Evolutionary conservation across 2,329 filamentous ascomycete species (phyloP), one percentile per base, ranked within the genome.

Genomic region (Penicillium sp.): DNA sequence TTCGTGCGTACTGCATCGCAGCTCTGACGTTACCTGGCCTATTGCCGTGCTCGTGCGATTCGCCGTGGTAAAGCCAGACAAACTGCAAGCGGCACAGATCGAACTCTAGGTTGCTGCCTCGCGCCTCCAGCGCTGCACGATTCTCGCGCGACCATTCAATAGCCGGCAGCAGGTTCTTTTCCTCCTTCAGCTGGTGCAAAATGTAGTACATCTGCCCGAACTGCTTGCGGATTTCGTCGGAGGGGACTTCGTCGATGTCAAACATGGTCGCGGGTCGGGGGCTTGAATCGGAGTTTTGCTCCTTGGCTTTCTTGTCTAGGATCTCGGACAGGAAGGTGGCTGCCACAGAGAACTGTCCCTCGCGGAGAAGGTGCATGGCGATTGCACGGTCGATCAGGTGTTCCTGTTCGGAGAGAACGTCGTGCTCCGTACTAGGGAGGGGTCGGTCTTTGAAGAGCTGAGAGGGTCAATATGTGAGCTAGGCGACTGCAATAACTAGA

Each of bases 161-260:
- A 1, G 93, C 93, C 0, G 89, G 88, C 0, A 79, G 68, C 1
- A 97, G 78, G 58, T 96, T 87, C 41, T 78, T 79, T 22, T 79
- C 68, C 22, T 81, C 74, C 56, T 85, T 86, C 47, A 97, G 75
- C 46, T 90, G 78, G 51, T 86, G 80, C 7, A 98, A 76, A 44
- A 97, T 95, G 60, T 81, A 76, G 67, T 97, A 97, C 89, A 98
- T 96, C 49, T 85, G 82, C 8, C 83, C 76, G 63, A 98, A 98
- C 55, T 89, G 82, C 44, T 80, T 76, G 58, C 91, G 86, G n/a
- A 96, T 76, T 40, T 84, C 78, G 51, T 77, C 74, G 0, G 82
- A 84, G 50, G 84, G 78, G 28, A 84, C 73, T 4, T 78, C 76
- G 14, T 78, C 77, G 11, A 80, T 69, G 39, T 80, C 76, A 4